phyloP scores from a whole-genome alignment of 768 basidiomycete genomes.

The Lactarius indigo region DNA sequence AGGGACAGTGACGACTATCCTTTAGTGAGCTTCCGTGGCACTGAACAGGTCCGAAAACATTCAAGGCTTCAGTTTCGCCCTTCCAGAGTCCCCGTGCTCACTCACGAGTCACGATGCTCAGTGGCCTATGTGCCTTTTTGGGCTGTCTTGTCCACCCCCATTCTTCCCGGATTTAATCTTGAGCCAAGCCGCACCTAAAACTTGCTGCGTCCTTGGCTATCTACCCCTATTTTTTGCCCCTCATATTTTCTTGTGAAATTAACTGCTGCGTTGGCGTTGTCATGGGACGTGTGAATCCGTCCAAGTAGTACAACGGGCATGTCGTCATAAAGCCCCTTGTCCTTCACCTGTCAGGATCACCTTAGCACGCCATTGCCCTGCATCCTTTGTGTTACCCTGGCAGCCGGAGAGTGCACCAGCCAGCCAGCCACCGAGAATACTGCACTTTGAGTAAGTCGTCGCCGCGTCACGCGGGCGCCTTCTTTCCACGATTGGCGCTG shows the following conservation, averaged over 20 bases:
- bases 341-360: neutral
- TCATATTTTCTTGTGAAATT: neutral
- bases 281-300: neutral
- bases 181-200: neutral
- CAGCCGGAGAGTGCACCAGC: neutral
- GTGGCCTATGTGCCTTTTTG: neutral
- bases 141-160: neutral
- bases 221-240: neutral
- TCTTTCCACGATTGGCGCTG: neutral
- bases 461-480: neutral
- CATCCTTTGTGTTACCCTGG: neutral
- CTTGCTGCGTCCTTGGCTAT: neutral
- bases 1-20: neutral
- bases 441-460: neutral
- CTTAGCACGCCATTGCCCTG: neutral
- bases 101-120: neutral
- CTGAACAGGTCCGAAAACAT: neutral
- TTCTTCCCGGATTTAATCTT: constrained; percentile 18
- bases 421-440: neutral
- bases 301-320: neutral
- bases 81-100: neutral
- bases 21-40: neutral
- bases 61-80: neutral
- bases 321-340: neutral
- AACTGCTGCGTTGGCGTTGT: neutral